Percentiles rank a stretch among this genome's conserved stretches.
phyloP scores from a whole-genome alignment of 495 filamentous ascomycete genomes.

The Patellaria atrata region DNA sequence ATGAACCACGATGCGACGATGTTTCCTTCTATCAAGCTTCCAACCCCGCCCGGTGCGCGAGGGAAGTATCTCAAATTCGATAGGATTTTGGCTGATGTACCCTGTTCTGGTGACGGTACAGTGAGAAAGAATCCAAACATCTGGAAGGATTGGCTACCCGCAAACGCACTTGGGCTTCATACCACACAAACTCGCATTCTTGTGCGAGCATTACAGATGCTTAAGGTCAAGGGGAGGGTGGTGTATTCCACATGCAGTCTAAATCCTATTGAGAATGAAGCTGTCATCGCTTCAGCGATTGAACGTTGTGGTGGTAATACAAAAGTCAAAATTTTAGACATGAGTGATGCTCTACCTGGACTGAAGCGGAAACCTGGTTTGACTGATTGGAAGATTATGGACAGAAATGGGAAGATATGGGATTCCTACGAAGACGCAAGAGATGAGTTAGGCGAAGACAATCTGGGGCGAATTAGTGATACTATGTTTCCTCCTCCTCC shows the following conservation, averaged over 20 bases:
- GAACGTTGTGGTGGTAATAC: constrained; percentile 72
- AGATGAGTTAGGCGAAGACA: constrained; percentile 6
- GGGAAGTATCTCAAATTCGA: constrained; percentile 83
- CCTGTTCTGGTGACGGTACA: constrained; percentile 92
- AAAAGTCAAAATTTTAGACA: constrained; percentile 74
- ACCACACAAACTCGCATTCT: constrained; percentile 76
- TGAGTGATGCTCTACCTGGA: constrained; percentile 55
- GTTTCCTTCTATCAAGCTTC: constrained; percentile 77
- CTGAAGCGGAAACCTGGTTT: constrained; percentile 64
- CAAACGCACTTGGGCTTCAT: constrained; percentile 71
- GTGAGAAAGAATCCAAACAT: constrained; percentile 77
- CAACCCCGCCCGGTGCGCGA: constrained; percentile 37
- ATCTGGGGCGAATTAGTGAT: constrained; percentile 36
- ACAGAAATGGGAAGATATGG: constrained; percentile 64
- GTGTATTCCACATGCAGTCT: constrained; percentile 97
- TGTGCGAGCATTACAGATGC: constrained; percentile 85
- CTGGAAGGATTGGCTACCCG: constrained; percentile 87
- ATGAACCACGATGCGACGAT: constrained; percentile 96
- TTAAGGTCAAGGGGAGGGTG: constrained; percentile 84
- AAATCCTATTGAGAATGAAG: constrained; percentile 95
- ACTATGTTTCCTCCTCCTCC: constrained; percentile 64
- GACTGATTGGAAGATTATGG: constrained; percentile 73
- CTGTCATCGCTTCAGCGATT: constrained; percentile 76
- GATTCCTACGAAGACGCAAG: constrained; percentile 58
- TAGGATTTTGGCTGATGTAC: constrained; percentile 88